Base-by-base conservation (phyloP, 108 stramenopile species). In the Cyclotella distinguenda region DNA sequence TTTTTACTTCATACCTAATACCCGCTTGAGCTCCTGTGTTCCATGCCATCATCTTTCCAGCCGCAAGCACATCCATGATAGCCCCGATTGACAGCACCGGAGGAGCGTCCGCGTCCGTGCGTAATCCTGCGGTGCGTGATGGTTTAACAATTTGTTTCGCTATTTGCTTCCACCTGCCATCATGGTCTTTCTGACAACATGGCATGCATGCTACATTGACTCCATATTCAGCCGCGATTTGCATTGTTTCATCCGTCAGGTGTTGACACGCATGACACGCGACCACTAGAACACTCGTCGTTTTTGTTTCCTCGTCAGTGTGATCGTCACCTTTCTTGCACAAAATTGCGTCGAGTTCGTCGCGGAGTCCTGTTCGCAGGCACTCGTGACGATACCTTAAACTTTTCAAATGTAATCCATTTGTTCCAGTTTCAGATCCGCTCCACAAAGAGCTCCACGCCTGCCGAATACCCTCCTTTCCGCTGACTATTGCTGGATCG, bases 221-320 rank as follows among this genome's bases (percentile, higher is more conserved):
- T 36, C 86, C 86, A 50, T 78, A 86, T 23, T 60, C 66, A 46
- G 74, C 77, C 9, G 83, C 78, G 54, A 90, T 87, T 55, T 75
- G 42, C 42, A 90, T 32, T 15, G 75, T 84, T 68, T 90, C 86
- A 21, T 87, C 86, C 2, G 84, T 83, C 27, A 90, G 57, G 62
- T 90, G 89, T 76, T 90, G 89, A 62, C 89, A 90, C 40, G 89
- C 89, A 68, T 90, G 89, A 60, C 89, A 90, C 8, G 89, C 89
- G 11, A 87, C 84, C 9, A 90, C 84, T 7, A 86, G 69, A 28
- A 90, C 75, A 18, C 68, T 52, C 10, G 70, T 18, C 19, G 64
- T 58, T 60, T 2, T 2, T 10, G 59, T 23, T 30, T 26, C 18
- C n/a, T n/a, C 26, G 4, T 39, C 38, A 11, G 9, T 43, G n/a